Conservation (phyloP, 495 filamentous ascomycete species). For the Daldinia loculata region DNA sequence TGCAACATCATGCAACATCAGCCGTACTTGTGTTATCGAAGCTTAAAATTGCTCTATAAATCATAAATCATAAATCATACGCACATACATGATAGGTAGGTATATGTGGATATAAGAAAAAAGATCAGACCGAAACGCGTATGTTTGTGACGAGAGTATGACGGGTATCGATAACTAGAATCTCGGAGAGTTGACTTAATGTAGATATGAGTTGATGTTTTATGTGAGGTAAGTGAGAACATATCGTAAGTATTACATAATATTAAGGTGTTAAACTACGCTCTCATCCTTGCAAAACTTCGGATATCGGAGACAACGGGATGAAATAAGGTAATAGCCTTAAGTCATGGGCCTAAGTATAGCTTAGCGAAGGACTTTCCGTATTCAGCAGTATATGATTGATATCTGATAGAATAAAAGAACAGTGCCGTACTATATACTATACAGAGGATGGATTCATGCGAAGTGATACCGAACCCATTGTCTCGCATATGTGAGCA, state of each 20-base stretch:
- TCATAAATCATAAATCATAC: no score
- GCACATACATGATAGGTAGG: not conserved
- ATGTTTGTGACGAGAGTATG: not conserved
- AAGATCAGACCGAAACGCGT: not conserved
- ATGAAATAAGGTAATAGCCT: not conserved
- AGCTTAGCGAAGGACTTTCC: not conserved
- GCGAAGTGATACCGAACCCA: constrained; percentile 12
- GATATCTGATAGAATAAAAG: constrained; percentile 12
- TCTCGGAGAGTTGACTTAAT: not conserved
- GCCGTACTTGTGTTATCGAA: constrained; percentile 22
- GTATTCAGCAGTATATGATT: not conserved
- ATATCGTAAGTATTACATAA: not conserved
- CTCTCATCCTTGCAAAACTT: not conserved
- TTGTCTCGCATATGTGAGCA: constrained; percentile 13
- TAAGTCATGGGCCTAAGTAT: not conserved
- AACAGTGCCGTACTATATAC: constrained; percentile 1
- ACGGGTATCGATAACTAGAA: not conserved
- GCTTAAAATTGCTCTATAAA: constrained; percentile 13
- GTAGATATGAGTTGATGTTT: not conserved
- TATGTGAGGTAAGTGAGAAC: not conserved
- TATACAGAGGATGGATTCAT: constrained; percentile 10
- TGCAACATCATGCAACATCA: constrained; percentile 27
- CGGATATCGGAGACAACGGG: not conserved
- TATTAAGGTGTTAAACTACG: not conserved
- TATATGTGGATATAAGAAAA: not conserved